Evolutionary conservation across 768 basidiomycete genomes (phyloP).

Genomic region (Serendipita sp.): DNA sequence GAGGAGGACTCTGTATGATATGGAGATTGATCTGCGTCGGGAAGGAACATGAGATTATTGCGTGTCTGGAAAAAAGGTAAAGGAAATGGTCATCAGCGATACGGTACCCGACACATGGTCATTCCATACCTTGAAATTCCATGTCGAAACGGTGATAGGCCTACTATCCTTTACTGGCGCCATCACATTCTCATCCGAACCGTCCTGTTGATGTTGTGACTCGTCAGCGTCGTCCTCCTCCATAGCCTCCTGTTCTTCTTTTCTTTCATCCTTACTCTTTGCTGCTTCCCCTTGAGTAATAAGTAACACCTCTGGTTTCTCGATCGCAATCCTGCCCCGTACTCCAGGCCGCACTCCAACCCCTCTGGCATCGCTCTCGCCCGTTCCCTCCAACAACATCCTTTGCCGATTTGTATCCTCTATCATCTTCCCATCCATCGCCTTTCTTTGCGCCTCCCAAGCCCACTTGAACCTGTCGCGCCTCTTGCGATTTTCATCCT

Average conservation of each 20-base stretch:
- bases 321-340: slow-evolving; percentile 48
- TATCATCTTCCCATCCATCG: slow-evolving; percentile 47
- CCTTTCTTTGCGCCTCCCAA: slow-evolving; percentile 77
- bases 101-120: too few relatives aligned
- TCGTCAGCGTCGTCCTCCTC: too few relatives aligned
- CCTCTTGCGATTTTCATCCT: slow-evolving; percentile 72
- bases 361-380: slow-evolving; percentile 15
- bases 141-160: slow-evolving; percentile 56
- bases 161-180: slow-evolving; percentile 62
- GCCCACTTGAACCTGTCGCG: slow-evolving; percentile 83
- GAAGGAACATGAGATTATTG: slow-evolving; percentile 89
- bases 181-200: slow-evolving; percentile 49
- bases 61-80: slow-evolving; percentile 34
- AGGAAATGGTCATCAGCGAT: not conserved
- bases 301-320: slow-evolving; percentile 40
- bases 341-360: slow-evolving; percentile 32
- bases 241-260: too few relatives aligned
- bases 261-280: slow-evolving; percentile 3
- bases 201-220: not conserved
- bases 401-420: slow-evolving; percentile 54
- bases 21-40: slow-evolving; percentile 77
- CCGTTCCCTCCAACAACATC: slow-evolving; percentile 54
- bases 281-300: slow-evolving; percentile 24
- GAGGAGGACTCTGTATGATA: slow-evolving; percentile 34
- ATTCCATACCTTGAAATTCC: slow-evolving; percentile 57